Conservation (phyloP, 257 asterid genomes). For the Lithospermum erythrorhizon region DNA sequence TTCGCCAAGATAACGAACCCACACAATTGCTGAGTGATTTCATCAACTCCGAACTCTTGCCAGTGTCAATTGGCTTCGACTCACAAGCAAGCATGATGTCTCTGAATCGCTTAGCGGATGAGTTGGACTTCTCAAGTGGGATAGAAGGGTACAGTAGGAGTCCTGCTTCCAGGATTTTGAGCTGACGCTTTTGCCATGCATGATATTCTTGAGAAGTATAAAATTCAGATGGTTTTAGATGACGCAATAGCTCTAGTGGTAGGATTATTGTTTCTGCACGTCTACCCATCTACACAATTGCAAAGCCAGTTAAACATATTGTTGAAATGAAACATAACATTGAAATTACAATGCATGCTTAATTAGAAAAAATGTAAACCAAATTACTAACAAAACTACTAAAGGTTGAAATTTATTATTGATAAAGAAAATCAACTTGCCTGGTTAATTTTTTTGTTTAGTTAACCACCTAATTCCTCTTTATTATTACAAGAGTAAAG, state of each 20-base stretch:
- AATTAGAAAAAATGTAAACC: too few species aligned
- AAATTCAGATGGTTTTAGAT: constrained; percentile 58
- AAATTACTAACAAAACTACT: too few species aligned
- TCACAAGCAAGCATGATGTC: constrained; percentile 41
- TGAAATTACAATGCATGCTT: too few species aligned
- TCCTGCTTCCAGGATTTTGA: constrained; percentile 76
- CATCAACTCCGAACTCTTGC: constrained; percentile 57
- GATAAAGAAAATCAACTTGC: too few species aligned
- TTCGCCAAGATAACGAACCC: constrained; percentile 57
- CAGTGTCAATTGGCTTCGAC: constrained; percentile 52
- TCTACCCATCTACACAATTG: constrained; percentile 51
- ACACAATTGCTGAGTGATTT: constrained; percentile 39
- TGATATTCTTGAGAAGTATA: constrained; percentile 43
- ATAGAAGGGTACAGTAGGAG: constrained; percentile 60
- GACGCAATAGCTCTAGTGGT: constrained; percentile 78
- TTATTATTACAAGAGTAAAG: too few species aligned
- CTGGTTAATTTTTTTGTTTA: too few species aligned
- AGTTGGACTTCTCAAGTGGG: constrained; percentile 42
- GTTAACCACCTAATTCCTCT: too few species aligned
- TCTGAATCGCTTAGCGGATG: constrained; percentile 39
- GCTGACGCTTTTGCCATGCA: constrained; percentile 62
- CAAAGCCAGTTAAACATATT: neutral
- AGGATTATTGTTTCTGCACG: constrained; percentile 68
- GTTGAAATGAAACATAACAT: too few species aligned
- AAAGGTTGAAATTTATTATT: too few species aligned